A percentile compares a stretch with the other conserved stretches of the same genome.
Conservation (phyloP, 139 green algal genomes). For the Micractinium conductrix region DNA sequence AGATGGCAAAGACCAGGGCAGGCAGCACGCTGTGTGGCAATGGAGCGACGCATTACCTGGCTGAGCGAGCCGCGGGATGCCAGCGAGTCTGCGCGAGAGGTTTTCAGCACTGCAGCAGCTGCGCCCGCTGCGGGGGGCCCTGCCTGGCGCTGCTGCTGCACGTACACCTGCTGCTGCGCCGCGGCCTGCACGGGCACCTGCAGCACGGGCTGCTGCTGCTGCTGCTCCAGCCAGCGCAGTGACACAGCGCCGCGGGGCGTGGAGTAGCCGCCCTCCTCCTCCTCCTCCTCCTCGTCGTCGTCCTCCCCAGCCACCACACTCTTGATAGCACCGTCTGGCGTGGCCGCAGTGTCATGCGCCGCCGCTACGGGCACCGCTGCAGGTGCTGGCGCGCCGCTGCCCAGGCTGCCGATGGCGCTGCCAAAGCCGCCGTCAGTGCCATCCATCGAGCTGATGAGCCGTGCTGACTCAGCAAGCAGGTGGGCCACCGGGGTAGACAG, state of each 20-base stretch:
- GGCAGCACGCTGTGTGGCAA: no score
- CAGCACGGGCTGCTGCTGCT: neutral
- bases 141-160: no score
- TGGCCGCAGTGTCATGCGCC: neutral
- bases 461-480: conserved; percentile 22
- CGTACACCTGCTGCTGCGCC: neutral
- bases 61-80: neutral
- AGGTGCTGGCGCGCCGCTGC: neutral
- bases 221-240: neutral
- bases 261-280: neutral
- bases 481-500: conserved; percentile 11
- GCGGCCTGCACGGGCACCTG: no score
- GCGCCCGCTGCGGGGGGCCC: neutral
- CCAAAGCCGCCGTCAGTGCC: neutral
- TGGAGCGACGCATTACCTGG: no score
- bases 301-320: no score
- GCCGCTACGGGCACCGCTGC: neutral
- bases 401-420: neutral
- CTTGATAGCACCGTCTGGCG: neutral
- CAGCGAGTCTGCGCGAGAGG: neutral
- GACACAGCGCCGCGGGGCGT: neutral
- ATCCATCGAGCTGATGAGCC: conserved; percentile 27
- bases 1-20: no score
- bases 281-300: neutral
- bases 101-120: neutral